These are phyloP conservation scores for Candida mattraensis DNA, from an alignment of 805 yeast genomes.

Conservation along the genomic window DNA sequence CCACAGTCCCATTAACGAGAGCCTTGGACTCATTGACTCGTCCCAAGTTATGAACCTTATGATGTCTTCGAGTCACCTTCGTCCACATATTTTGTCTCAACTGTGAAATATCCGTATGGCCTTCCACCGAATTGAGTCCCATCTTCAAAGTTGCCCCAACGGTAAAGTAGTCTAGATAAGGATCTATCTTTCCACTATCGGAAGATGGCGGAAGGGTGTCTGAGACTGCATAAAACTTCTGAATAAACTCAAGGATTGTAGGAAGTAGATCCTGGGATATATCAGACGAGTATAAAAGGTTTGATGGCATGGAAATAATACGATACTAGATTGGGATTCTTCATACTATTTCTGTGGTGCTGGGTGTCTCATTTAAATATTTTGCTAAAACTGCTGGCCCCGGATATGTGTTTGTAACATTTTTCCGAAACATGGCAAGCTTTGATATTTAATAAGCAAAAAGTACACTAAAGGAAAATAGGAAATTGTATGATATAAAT, in stretches of 20 bases:
- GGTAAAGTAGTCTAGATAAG: constrained; percentile 12
- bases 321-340: no score
- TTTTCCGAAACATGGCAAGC: no score
- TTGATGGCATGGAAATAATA: no score
- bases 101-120: constrained; percentile 6
- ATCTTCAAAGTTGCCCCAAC: constrained; percentile 11
- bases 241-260: constrained; percentile 9
- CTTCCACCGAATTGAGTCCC: constrained; percentile 9
- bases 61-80: constrained; percentile 18
- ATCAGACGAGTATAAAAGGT: constrained; percentile 4
- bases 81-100: constrained; percentile 19
- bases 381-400: no score
- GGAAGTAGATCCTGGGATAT: constrained; percentile 7
- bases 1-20: constrained; percentile 17
- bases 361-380: no score
- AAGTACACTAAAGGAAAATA: no score
- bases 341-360: no score
- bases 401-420: constrained; percentile 1
- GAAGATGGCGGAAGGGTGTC: constrained; percentile 14
- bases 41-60: constrained; percentile 14
- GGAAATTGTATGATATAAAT: no score
- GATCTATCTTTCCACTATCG: constrained; percentile 4
- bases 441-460: no score
- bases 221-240: constrained; percentile 13
- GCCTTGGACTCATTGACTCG: constrained; percentile 8